phyloP scores from a whole-genome alignment of 768 basidiomycete genomes.

The Termitomyces sp. region DNA sequence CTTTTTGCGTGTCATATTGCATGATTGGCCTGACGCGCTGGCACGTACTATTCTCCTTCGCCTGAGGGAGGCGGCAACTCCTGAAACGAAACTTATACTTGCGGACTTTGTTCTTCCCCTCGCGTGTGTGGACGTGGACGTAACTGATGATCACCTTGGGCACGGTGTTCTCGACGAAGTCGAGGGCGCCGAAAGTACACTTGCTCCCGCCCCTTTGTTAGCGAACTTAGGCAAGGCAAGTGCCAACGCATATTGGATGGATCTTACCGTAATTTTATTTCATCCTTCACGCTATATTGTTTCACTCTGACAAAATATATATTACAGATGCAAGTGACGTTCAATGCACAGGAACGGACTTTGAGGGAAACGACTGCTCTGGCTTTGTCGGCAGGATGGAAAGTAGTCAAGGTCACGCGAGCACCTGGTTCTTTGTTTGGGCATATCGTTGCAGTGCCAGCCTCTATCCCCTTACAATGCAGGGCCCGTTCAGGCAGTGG shows the following conservation, averaged over 20 bases:
- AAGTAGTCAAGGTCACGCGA: conserved; percentile 46
- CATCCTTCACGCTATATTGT: not conserved
- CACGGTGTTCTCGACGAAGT: conserved; percentile 29
- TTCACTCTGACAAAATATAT: not conserved
- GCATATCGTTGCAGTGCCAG: conserved; percentile 63
- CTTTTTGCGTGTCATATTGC: conserved; percentile 63
- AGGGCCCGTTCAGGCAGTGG: conserved; percentile 17
- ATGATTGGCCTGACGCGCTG: conserved; percentile 71
- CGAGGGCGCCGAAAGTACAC: conserved; percentile 45
- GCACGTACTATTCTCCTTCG: conserved; percentile 40
- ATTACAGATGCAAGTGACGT: conserved; percentile 58
- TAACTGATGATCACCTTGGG: conserved; percentile 11
- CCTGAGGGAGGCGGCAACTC: conserved; percentile 40
- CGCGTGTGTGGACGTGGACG: conserved; percentile 54
- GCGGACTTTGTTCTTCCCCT: conserved; percentile 68
- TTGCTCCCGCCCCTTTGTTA: conserved; percentile 58
- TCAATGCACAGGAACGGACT: conserved; percentile 68
- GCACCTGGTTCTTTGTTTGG: conserved; percentile 65
- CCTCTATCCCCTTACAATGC: conserved; percentile 35
- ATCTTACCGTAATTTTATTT: conserved; percentile 46
- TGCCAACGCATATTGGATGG: conserved; percentile 66
- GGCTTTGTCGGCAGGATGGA: conserved; percentile 55
- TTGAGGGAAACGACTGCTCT: conserved; percentile 55
- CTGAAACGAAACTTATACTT: conserved; percentile 57
- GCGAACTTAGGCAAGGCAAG: conserved; percentile 72